Evolutionary conservation across 352 stramenopile species (phyloP), one percentile per base, ranked within the genome.

Genomic region (Phytophthora megakarya): DNA sequence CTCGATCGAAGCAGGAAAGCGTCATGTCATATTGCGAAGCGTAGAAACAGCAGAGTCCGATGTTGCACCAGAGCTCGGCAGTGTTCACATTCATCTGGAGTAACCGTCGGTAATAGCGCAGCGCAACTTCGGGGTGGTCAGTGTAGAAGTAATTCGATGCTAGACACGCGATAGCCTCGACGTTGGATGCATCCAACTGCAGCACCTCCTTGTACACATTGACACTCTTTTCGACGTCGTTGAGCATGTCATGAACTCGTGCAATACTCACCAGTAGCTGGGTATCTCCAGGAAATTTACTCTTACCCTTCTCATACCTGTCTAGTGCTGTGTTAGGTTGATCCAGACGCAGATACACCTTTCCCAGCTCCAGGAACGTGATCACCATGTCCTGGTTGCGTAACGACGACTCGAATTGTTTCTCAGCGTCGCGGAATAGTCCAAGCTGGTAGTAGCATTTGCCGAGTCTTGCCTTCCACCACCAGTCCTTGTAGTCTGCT

Each of bases 371-470:
- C 18, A 98, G 67, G 32, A 89, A 90, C 1, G 89, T 97, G 63
- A 96, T 79, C 9, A 97, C 73, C 85, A 97, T 97, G 23, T 86
- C 74, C 45, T 97, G 90, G 45, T 88, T 89, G 10, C 87, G 80
- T 53, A 98, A 45, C 13, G 88, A 86, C 45, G 84, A 96, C 69
- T 95, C 83, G 37, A 98, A 94, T 67, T 98, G 92, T 74, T 96
- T 93, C 74, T 98, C 94, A 6, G 94, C 93, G 45, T 98, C 94
- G 16, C 94, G 86, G 39, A 96, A 92, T 21, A 98, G 77, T 10
- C 93, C 90, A 6, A 98, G 71, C 57, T 97, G 92, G 68, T 98
- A 98, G 78, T 98, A 98, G 74, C 91, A 98, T 66, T 98, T 97
- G 33, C 91, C 94, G 16, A 98, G 66, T 9, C 91, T 79, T n/a